Evolutionary conservation across 2,329 filamentous ascomycete species (phyloP).

Genomic region (Colletotrichum scovillei): DNA sequence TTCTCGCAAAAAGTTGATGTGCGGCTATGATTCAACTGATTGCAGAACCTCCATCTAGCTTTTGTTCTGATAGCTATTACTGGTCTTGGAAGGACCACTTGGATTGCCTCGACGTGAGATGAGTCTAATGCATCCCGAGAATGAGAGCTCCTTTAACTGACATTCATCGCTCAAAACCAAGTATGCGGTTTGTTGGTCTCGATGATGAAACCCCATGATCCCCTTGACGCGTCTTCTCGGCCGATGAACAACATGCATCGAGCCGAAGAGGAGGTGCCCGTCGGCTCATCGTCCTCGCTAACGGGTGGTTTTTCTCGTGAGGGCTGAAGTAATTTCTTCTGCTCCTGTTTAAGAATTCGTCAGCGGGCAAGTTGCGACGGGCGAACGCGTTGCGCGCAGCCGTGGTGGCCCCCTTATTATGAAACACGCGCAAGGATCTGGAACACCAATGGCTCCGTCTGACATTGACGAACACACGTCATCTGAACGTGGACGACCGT

Average conservation of each 20-base stretch:
- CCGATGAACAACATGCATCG: not conserved
- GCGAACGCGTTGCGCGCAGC: not conserved
- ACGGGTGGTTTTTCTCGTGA: not conserved
- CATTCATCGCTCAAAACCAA: too few species aligned
- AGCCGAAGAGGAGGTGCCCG: not conserved
- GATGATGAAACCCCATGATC: not conserved
- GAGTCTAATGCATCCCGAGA: too few species aligned
- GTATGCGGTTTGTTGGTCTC: not conserved
- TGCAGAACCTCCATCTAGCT: too few species aligned
- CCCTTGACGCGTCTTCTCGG: not conserved
- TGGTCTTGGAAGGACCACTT: too few species aligned
- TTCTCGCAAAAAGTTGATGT: too few species aligned
- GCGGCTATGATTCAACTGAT: too few species aligned
- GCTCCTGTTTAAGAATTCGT: not conserved
- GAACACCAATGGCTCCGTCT: not conserved
- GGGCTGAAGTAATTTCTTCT: not conserved
- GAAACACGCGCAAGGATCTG: slow-evolving; percentile 9
- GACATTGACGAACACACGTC: not conserved
- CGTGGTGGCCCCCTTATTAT: not conserved
- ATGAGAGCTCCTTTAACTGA: too few species aligned
- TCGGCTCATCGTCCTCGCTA: not conserved
- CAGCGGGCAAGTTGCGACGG: not conserved
- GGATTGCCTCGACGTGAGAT: too few species aligned
- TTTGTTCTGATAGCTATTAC: too few species aligned
- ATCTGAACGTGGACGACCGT: not conserved